Base-by-base conservation (phyloP, 495 filamentous ascomycete genomes). In the Penicillium ochrochloron region DNA sequence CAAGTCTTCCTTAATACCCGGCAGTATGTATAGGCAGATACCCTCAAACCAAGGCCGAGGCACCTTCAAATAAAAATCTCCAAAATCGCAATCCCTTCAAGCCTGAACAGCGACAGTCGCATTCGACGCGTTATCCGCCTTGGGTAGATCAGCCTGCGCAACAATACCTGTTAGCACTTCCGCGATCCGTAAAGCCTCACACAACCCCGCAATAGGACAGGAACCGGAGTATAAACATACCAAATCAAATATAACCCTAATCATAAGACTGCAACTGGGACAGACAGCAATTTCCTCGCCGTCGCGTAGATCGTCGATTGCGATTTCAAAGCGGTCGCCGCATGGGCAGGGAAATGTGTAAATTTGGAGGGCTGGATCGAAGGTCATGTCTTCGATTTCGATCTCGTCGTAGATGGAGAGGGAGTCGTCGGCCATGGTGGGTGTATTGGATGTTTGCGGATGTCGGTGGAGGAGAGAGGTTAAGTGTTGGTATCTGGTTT, bases 341-440 rank as follows among this genome's bases (percentile, higher is more conserved):
- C 95, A 99, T 0, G 95, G 95, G 74, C 95, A 99, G 17, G 95
- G 95, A 76, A 93, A 97, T 75, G 93, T 91, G 78, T 97, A 99
- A 70, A 96, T 88, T 76, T 96, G 88, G 23, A 92, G 82, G 3
- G 83, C 83, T 27, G 88, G 78, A 76, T 99, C 93, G 76, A 87
- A 99, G 73, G 92, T 95, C 91, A 98, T 96, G 75, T 99, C 95
- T 76, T 99, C 95, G 84, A 99, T 97, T 75, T 99, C 95, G 80
- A 99, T 93, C 78, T 99, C 94, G 77, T 99, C 95, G 83, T 99
- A 99, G 71, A 97, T 90, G 61, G 89, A 86, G 50, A 88, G 73
- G 52, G 83, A 77, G 42, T 89, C 87, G 70, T 91, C 90, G 27
- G 88, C 83, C 90, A 91, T 92, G 52, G 72, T 81, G 56, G 56